These are phyloP conservation scores for Aspergillus puulaauensis DNA, from an alignment of 2,329 filamentous ascomycete species.

Conservation along the genomic window DNA sequence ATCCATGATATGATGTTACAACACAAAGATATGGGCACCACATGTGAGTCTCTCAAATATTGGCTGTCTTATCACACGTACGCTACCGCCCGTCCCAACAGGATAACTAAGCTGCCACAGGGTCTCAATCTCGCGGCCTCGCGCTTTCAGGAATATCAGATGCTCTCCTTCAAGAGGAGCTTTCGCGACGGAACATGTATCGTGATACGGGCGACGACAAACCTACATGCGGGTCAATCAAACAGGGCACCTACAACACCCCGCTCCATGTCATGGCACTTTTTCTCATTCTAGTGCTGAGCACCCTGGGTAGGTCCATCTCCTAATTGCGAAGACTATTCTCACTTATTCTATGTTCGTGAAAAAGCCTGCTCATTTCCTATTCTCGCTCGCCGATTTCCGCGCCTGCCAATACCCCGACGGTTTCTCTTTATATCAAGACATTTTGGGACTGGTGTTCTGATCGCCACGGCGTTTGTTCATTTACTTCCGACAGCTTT, in stretches of 20 bases:
- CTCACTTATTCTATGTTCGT: slow-evolving; percentile 8
- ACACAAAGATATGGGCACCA: slow-evolving; percentile 2
- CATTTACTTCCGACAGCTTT: slow-evolving; percentile 65
- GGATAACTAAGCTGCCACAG: slow-evolving; percentile 10
- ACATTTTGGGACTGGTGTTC: slow-evolving; percentile 58
- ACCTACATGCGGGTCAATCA: slow-evolving; percentile 36
- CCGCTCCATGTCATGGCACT: slow-evolving; percentile 67
- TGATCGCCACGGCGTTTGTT: slow-evolving; percentile 59
- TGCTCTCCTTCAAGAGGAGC: slow-evolving; percentile 33
- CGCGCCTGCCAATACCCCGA: slow-evolving; percentile 58
- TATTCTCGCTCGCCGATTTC: slow-evolving; percentile 59
- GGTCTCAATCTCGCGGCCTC: slow-evolving; percentile 18
- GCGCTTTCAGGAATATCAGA: slow-evolving; percentile 33
- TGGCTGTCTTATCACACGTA: neutral
- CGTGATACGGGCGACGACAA: slow-evolving; percentile 20
- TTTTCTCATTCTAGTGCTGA: slow-evolving; percentile 62
- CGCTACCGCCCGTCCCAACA: neutral
- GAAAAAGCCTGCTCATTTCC: slow-evolving; percentile 61
- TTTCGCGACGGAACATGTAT: slow-evolving; percentile 26
- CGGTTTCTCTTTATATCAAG: slow-evolving; percentile 60
- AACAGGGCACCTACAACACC: slow-evolving; percentile 58
- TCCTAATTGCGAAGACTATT: neutral
- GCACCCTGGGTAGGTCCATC: slow-evolving; percentile 37
- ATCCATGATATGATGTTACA: slow-evolving; percentile 1
- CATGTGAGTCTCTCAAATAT: slow-evolving; percentile 6